Conservation (phyloP, 1,284 basidiomycete genomes). For the Sanghuangporus weigelae region DNA sequence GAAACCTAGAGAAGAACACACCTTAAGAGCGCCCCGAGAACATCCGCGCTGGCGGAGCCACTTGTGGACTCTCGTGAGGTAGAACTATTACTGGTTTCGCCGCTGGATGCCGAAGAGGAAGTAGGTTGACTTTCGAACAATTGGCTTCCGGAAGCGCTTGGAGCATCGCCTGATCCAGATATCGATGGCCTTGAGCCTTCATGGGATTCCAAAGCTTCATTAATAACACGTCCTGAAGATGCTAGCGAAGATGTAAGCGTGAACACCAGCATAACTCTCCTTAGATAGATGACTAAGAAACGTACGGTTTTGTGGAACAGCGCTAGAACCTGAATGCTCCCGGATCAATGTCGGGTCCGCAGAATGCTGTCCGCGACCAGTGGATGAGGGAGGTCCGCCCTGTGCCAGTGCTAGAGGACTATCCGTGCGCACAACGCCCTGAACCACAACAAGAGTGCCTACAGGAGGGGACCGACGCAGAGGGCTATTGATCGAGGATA, state of each 20-base stretch:
- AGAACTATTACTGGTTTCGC: not conserved
- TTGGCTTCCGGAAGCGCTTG: not conserved
- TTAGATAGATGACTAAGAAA: too few species aligned
- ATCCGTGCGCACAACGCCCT: conserved; percentile 75
- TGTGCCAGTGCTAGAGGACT: conserved; percentile 40
- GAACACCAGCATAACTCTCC: too few species aligned
- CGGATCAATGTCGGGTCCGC: not conserved
- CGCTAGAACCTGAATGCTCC: not conserved
- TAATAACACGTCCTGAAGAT: not conserved
- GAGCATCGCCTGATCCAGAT: not conserved
- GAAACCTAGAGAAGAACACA: not conserved
- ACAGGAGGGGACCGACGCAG: conserved; percentile 58
- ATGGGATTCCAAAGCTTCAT: not conserved
- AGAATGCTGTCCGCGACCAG: not conserved
- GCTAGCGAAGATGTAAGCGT: not conserved
- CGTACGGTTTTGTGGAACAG: not conserved
- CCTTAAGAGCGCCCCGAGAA: conserved; percentile 18
- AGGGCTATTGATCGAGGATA: conserved; percentile 13
- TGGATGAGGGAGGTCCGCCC: not conserved
- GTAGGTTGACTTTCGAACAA: not conserved
- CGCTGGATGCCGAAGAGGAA: not conserved
- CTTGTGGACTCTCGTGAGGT: not conserved
- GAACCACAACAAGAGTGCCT: conserved; percentile 72
- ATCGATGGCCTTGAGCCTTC: not conserved
- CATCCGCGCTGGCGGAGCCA: conserved; percentile 3